A percentile compares a stretch with the other conserved stretches of the same genome.
Evolutionary conservation across 495 filamentous ascomycete genomes (phyloP).

Genomic region (Aspergillus kassunensis): DNA sequence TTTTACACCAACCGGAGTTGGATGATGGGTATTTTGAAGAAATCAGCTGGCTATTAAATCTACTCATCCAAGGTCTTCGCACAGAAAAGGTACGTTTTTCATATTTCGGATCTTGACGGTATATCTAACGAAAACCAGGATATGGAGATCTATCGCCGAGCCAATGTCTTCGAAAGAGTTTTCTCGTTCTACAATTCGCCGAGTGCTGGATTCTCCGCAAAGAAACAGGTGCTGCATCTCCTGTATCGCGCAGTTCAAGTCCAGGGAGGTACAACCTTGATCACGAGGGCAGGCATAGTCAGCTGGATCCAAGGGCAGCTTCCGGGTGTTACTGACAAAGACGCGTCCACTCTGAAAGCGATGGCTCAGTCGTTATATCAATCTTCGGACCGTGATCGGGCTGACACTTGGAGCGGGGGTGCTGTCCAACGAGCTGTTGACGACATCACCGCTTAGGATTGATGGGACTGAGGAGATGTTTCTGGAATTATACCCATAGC

Average conservation of each 20-base stretch:
- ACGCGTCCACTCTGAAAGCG: conserved; percentile 46
- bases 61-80: conserved; percentile 66
- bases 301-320: conserved; percentile 71
- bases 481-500: conserved; percentile 4
- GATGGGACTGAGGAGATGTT: neutral
- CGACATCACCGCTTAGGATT: conserved; percentile 21
- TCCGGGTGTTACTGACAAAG: conserved; percentile 40
- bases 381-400: conserved; percentile 63
- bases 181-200: conserved; percentile 68
- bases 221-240: conserved; percentile 67
- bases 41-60: conserved; percentile 74
- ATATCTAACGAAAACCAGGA: conserved; percentile 44
- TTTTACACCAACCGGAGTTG: conserved; percentile 63
- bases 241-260: conserved; percentile 69
- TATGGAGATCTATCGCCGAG: conserved; percentile 76
- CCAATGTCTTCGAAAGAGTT: conserved; percentile 74
- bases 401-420: conserved; percentile 63
- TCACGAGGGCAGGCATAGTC: conserved; percentile 76
- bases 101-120: neutral
- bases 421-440: conserved; percentile 32
- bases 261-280: conserved; percentile 77
- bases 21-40: conserved; percentile 75
- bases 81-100: conserved; percentile 44
- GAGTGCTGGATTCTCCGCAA: conserved; percentile 52
- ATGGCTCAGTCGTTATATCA: conserved; percentile 62